Percentiles rank a stretch among this genome's conserved stretches.
phyloP scores from a whole-genome alignment of 1,284 basidiomycete species.

The Limonomyces culmigenus region DNA sequence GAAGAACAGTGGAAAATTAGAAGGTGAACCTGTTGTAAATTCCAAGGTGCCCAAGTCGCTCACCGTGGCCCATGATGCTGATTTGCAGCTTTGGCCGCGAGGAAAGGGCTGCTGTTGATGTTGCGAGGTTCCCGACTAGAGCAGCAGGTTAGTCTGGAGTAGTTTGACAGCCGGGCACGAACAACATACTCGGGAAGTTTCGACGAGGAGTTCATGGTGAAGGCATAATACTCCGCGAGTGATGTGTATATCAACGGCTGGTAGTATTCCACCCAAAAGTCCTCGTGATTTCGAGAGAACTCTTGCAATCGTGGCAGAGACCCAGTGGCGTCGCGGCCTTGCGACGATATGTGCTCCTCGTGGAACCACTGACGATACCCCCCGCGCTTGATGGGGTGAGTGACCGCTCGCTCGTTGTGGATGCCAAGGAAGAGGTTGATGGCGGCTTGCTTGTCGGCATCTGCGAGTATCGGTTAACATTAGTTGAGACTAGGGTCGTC shows the following conservation, averaged over 20 bases:
- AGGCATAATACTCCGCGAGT: conserved; percentile 71
- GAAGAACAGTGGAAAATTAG: too few species aligned
- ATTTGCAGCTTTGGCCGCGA: conserved; percentile 27
- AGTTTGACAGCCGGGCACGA: conserved; percentile 1
- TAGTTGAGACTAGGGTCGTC: neutral
- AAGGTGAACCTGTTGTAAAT: too few species aligned
- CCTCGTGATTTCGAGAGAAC: conserved; percentile 40
- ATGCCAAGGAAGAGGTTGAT: conserved; percentile 96
- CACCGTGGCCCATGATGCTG: conserved; percentile 11
- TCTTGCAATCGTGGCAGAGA: conserved; percentile 36
- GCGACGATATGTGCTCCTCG: conserved; percentile 43
- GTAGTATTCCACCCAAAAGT: conserved; percentile 89
- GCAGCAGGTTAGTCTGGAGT: conserved; percentile 4
- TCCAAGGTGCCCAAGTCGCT: too few species aligned
- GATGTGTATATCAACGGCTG: conserved; percentile 72
- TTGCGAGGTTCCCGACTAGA: conserved; percentile 50
- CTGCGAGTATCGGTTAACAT: conserved; percentile 22
- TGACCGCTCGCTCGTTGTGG: conserved; percentile 33
- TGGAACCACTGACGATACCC: conserved; percentile 78
- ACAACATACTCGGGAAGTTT: conserved; percentile 57
- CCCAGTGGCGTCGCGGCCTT: conserved; percentile 38
- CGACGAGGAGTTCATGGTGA: conserved; percentile 73
- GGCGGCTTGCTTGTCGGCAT: conserved; percentile 95
- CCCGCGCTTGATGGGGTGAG: conserved; percentile 29
- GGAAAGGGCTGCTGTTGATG: conserved; percentile 57